These are phyloP conservation scores for Areca catechu DNA, from an alignment of 176 grass and related monocot genomes.

Conservation along the genomic window DNA sequence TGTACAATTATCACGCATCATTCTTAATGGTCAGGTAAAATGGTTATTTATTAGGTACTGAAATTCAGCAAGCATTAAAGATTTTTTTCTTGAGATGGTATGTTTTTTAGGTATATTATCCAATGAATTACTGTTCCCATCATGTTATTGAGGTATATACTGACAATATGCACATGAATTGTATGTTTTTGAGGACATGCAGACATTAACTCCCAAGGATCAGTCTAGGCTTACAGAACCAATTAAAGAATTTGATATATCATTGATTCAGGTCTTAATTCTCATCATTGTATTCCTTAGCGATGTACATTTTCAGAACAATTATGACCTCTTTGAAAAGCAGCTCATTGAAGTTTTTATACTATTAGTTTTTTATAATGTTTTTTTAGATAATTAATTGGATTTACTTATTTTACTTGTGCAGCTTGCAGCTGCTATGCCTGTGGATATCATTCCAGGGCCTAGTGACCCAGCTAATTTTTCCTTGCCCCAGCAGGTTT, in stretches of 20 bases:
- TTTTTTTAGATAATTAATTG: neutral
- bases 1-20: conserved; percentile 56
- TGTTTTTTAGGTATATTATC: neutral
- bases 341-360: too few species aligned
- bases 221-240: conserved; percentile 79
- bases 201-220: conserved; percentile 78
- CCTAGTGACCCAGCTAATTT: conserved; percentile 87
- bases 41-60: too few species aligned
- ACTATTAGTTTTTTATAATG: too few species aligned
- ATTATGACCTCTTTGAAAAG: too few species aligned
- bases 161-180: neutral
- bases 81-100: too few species aligned
- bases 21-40: conserved; percentile 67
- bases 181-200: conserved; percentile 15
- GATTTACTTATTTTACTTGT: conserved; percentile 17
- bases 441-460: conserved; percentile 92
- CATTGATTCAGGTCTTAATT: conserved; percentile 71
- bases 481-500: conserved; percentile 89
- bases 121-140: conserved; percentile 6
- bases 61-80: too few species aligned
- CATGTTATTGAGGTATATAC: too few species aligned
- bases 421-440: conserved; percentile 77
- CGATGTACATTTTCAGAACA: too few species aligned
- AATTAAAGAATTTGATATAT: conserved; percentile 93
- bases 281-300: too few species aligned